Evolutionary conservation across 805 yeast species (phyloP).

Genomic region (Cyberlindnera mycetangii): DNA sequence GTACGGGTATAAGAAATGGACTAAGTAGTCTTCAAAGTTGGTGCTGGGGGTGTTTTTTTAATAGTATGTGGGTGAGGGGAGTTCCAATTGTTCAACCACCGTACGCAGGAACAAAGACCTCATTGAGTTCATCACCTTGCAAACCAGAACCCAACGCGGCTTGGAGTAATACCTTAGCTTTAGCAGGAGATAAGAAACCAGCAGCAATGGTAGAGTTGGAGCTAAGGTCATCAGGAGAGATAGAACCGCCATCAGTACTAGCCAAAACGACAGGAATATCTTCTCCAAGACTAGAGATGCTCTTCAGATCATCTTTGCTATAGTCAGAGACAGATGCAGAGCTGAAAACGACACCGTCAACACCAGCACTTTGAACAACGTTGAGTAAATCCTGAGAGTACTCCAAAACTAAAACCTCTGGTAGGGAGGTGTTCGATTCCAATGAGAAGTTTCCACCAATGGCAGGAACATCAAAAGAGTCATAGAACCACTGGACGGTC

Average conservation of each 20-base stretch:
- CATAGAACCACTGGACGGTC: slow-evolving; percentile 38
- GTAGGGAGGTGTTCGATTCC: slow-evolving; percentile 15
- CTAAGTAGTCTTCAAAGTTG: not conserved
- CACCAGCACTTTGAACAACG: slow-evolving; percentile 31
- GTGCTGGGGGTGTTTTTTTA: not conserved
- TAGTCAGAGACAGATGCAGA: slow-evolving; percentile 47
- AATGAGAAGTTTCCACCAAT: slow-evolving; percentile 15
- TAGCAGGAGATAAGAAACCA: slow-evolving; percentile 51
- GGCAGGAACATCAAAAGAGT: slow-evolving; percentile 8
- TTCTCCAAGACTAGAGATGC: slow-evolving; percentile 31
- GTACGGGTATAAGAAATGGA: not conserved
- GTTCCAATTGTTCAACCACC: slow-evolving; percentile 43
- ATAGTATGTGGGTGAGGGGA: too few relatives aligned
- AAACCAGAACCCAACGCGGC: slow-evolving; percentile 43
- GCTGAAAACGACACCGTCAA: slow-evolving; percentile 46
- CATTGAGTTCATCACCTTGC: slow-evolving; percentile 37
- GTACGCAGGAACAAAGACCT: slow-evolving; percentile 49
- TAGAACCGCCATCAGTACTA: slow-evolving; percentile 19
- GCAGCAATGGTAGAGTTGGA: slow-evolving; percentile 38
- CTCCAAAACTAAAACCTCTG: slow-evolving; percentile 41
- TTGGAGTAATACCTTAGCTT: slow-evolving; percentile 47
- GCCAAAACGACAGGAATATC: slow-evolving; percentile 45
- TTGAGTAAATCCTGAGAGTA: slow-evolving; percentile 43
- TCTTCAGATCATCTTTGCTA: slow-evolving; percentile 32
- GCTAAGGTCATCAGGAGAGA: slow-evolving; percentile 11